phyloP scores from a whole-genome alignment of 2,329 filamentous ascomycete species.

The Paecilomyces fulvus region DNA sequence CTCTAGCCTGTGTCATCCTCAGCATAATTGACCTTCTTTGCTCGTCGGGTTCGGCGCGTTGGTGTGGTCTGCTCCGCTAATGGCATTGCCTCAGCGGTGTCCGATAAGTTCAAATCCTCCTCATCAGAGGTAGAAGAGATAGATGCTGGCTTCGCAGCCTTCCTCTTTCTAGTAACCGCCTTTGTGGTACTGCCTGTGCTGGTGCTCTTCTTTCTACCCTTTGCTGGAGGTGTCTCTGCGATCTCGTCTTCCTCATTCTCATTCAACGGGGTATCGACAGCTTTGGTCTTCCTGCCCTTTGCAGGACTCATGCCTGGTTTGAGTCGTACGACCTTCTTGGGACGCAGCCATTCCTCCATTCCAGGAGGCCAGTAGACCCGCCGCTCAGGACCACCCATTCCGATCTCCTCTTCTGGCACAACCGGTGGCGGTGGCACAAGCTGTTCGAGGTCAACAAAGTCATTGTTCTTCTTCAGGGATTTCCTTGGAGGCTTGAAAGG shows the following conservation, averaged over 20 bases:
- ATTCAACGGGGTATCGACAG: not conserved
- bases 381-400: slow-evolving; percentile 75
- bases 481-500: slow-evolving; percentile 40
- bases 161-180: slow-evolving; percentile 1
- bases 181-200: slow-evolving; percentile 9
- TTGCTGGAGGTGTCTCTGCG: not conserved
- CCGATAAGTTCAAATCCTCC: slow-evolving; percentile 5
- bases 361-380: slow-evolving; percentile 86
- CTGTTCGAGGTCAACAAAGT: slow-evolving; percentile 34
- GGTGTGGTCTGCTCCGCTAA: slow-evolving; percentile 1
- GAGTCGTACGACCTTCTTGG: slow-evolving; percentile 52
- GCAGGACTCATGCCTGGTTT: not conserved
- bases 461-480: slow-evolving; percentile 36
- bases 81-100: slow-evolving; percentile 6
- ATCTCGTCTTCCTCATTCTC: not conserved
- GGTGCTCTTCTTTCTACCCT: slow-evolving; percentile 19
- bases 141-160: not conserved
- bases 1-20: slow-evolving; percentile 20
- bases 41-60: slow-evolving; percentile 21
- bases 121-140: slow-evolving; percentile 20
- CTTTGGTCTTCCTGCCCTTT: not conserved
- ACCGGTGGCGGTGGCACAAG: slow-evolving; percentile 34
- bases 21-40: slow-evolving; percentile 26
- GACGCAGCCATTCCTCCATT: slow-evolving; percentile 83
- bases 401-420: slow-evolving; percentile 60